Evolutionary conservation across 2,329 filamentous ascomycete species (phyloP).

Genomic region (Fusarium sublunatum): DNA sequence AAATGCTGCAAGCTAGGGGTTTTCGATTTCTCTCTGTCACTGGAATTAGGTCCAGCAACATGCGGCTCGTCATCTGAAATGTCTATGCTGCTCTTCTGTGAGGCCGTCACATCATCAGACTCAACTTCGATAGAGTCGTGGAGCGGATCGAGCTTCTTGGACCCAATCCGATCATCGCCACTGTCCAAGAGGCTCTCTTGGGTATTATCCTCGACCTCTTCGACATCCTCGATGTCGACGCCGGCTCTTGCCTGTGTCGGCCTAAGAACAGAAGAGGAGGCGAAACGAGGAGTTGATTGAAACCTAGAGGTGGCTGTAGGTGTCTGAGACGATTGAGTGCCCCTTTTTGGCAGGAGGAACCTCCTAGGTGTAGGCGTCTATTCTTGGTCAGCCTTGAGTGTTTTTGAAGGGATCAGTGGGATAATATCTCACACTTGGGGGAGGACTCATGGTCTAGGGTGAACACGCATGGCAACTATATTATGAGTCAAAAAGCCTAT

Average conservation of each 20-base stretch:
- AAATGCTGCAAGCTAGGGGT: constrained; percentile 7
- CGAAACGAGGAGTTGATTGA: constrained; percentile 55
- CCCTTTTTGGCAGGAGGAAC: constrained; percentile 53
- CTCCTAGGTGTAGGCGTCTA: constrained; percentile 56
- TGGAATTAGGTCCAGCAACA: not conserved
- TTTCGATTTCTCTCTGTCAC: constrained; percentile 17
- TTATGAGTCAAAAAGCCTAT: constrained; percentile 10
- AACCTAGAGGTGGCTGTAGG: constrained; percentile 49
- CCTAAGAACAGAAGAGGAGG: constrained; percentile 48
- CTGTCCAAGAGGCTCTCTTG: constrained; percentile 19
- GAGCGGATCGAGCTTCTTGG: constrained; percentile 24
- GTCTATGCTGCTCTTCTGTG: constrained; percentile 18
- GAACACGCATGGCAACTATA: constrained; percentile 30
- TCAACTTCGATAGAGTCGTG: constrained; percentile 48
- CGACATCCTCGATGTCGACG: constrained; percentile 51
- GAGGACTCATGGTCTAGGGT: constrained; percentile 44
- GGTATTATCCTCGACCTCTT: constrained; percentile 43
- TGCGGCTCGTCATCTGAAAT: constrained; percentile 17
- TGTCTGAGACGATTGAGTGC: constrained; percentile 49
- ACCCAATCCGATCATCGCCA: constrained; percentile 4
- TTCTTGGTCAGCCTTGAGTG: constrained; percentile 1
- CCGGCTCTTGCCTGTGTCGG: constrained; percentile 44
- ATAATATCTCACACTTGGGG: constrained; percentile 40
- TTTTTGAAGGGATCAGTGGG: not conserved
- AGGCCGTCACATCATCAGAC: constrained; percentile 37